These are phyloP conservation scores for Myriosclerotinia duriaeana DNA, from an alignment of 2,329 filamentous ascomycete genomes.

Conservation along the genomic window DNA sequence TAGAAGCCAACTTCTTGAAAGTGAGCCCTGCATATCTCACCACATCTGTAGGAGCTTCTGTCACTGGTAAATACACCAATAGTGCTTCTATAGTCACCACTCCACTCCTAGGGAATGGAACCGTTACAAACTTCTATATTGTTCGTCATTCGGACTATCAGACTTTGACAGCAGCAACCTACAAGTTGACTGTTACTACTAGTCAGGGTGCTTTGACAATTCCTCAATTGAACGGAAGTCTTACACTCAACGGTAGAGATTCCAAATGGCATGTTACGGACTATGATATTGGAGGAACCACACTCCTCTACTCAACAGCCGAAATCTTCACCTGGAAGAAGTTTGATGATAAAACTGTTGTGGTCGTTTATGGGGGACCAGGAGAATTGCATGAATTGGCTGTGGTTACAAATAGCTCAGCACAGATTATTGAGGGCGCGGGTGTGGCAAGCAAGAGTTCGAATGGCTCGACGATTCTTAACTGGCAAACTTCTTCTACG, in stretches of 20 bases:
- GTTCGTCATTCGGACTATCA: slow-evolving; percentile 66
- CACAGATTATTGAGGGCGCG: slow-evolving; percentile 38
- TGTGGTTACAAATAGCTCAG: slow-evolving; percentile 43
- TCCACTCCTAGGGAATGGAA: slow-evolving; percentile 55
- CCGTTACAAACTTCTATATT: slow-evolving; percentile 61
- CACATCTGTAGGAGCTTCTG: slow-evolving; percentile 53
- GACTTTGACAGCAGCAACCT: slow-evolving; percentile 55
- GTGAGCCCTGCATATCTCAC: slow-evolving; percentile 69
- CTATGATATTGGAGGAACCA: slow-evolving; percentile 60
- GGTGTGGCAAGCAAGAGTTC: slow-evolving; percentile 40
- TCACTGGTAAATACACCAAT: slow-evolving; percentile 50
- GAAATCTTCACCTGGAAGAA: slow-evolving; percentile 71
- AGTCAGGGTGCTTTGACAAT: slow-evolving; percentile 56
- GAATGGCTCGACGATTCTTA: slow-evolving; percentile 49
- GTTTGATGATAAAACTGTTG: slow-evolving; percentile 56
- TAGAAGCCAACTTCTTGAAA: slow-evolving; percentile 72
- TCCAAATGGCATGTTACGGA: slow-evolving; percentile 68
- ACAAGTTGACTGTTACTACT: slow-evolving; percentile 62
- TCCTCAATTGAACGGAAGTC: slow-evolving; percentile 56
- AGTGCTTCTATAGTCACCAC: slow-evolving; percentile 54
- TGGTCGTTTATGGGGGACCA: slow-evolving; percentile 63
- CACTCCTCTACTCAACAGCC: slow-evolving; percentile 65
- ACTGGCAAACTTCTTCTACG: slow-evolving; percentile 56
- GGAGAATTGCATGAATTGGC: slow-evolving; percentile 64
- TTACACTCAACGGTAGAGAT: slow-evolving; percentile 62